phyloP scores from a whole-genome alignment of 225 moss, liverwort and hornwort genomes.

The Climacium dendroides region DNA sequence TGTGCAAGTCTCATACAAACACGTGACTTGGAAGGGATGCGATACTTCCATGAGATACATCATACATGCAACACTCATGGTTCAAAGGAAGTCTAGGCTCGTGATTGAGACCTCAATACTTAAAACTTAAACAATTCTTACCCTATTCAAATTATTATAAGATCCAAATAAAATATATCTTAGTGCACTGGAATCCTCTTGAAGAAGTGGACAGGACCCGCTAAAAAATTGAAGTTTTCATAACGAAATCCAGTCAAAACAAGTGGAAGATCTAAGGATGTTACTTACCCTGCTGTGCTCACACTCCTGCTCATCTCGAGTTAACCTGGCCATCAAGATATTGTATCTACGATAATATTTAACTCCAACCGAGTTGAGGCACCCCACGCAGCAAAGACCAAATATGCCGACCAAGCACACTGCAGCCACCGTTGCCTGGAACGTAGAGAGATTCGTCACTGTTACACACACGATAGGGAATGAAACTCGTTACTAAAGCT shows the following conservation, averaged over 20 bases:
- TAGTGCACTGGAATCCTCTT: background rate
- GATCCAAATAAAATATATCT: background rate
- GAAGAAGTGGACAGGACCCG: background rate
- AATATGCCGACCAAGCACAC: conserved; percentile 28
- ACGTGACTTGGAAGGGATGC: background rate
- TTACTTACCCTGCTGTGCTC: conserved; percentile 23
- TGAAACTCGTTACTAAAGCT: background rate
- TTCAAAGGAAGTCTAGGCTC: background rate
- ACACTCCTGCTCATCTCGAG: conserved; percentile 25
- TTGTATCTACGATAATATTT: conserved; percentile 13
- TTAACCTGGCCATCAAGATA: conserved; percentile 10
- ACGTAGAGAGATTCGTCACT: conserved; percentile 36
- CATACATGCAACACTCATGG: background rate
- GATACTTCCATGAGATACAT: background rate
- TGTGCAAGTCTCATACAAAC: background rate
- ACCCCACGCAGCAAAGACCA: conserved; percentile 21
- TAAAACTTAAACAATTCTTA: background rate
- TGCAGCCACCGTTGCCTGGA: conserved; percentile 24
- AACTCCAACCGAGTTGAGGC: conserved; percentile 9
- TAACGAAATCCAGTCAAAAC: background rate
- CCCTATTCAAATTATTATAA: background rate
- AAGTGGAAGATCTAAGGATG: background rate
- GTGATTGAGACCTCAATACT: background rate
- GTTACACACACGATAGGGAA: background rate
- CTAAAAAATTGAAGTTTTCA: no score